Evolutionary conservation across 1,284 basidiomycete species (phyloP).

Genomic region (Marasmius sp.): DNA sequence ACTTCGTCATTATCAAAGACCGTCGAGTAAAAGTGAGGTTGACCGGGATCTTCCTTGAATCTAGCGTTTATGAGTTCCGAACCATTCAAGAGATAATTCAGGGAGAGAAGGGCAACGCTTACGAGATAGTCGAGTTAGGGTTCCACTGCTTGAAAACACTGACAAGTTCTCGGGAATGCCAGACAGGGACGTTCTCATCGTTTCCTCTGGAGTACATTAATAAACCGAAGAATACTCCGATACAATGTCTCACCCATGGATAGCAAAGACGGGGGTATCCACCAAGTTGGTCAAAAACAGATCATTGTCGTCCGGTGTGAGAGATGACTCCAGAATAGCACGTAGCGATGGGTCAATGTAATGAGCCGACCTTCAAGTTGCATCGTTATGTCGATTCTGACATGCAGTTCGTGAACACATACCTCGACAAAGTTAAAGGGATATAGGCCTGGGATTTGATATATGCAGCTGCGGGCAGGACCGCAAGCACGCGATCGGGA

Average conservation of each 20-base stretch:
- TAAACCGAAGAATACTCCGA: not conserved
- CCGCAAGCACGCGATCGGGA: constrained; percentile 78
- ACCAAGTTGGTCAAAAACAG: constrained; percentile 78
- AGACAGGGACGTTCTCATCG: constrained; percentile 80
- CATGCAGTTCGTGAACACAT: not conserved
- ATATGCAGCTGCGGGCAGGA: constrained; percentile 74
- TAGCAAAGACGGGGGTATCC: constrained; percentile 67
- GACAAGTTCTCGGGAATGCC: constrained; percentile 72
- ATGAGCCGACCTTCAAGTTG: constrained; percentile 54
- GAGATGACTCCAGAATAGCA: constrained; percentile 68
- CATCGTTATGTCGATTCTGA: not conserved
- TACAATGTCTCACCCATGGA: constrained; percentile 63
- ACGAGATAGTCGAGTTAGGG: constrained; percentile 53
- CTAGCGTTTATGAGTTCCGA: constrained; percentile 28
- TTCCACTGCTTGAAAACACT: constrained; percentile 58
- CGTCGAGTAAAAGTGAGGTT: constrained; percentile 70
- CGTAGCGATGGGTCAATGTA: constrained; percentile 75
- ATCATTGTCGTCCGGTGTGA: constrained; percentile 86
- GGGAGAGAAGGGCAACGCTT: constrained; percentile 19
- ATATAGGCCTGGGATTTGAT: constrained; percentile 87
- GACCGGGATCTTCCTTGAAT: constrained; percentile 62
- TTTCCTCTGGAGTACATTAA: constrained; percentile 44
- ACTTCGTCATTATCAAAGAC: constrained; percentile 59
- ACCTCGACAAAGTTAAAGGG: constrained; percentile 67
- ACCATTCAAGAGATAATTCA: not conserved